These are phyloP conservation scores for Brassica carinata DNA, from an alignment of 345 rosid genomes.

Conservation along the genomic window DNA sequence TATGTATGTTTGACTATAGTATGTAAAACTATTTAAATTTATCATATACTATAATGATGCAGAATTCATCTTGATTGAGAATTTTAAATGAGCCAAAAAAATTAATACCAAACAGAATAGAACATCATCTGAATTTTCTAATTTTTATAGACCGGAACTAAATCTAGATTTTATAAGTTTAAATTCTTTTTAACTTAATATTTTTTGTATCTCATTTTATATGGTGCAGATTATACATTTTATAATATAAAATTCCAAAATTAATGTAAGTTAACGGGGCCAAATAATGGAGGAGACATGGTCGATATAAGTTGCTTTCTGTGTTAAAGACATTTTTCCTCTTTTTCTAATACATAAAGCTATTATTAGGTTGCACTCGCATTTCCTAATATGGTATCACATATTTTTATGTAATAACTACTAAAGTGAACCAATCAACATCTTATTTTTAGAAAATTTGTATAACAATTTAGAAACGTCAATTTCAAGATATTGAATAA, in stretches of 20 bases:
- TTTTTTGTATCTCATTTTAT: slow-evolving; percentile 9
- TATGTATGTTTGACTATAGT: not conserved
- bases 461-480: not conserved
- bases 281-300: slow-evolving; percentile 39
- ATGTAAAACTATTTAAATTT: not conserved
- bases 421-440: slow-evolving; percentile 18
- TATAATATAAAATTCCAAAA: slow-evolving; percentile 16
- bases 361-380: slow-evolving; percentile 11
- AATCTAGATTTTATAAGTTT: not conserved
- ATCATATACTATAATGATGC: not conserved
- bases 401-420: not conserved
- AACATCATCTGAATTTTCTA: not conserved
- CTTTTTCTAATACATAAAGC: slow-evolving; percentile 13
- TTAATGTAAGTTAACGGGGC: slow-evolving; percentile 10
- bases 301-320: slow-evolving; percentile 35
- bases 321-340: not conserved
- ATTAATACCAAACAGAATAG: not conserved
- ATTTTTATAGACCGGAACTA: not conserved
- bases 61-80: not conserved
- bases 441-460: not conserved
- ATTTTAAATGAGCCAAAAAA: not conserved
- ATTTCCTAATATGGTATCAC: slow-evolving; percentile 14
- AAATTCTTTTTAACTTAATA: not conserved
- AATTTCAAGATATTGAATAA: slow-evolving; percentile 15
- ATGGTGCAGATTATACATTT: not conserved